Conservation (phyloP, 176 grass and related monocot species). For the Zizania latifolia region DNA sequence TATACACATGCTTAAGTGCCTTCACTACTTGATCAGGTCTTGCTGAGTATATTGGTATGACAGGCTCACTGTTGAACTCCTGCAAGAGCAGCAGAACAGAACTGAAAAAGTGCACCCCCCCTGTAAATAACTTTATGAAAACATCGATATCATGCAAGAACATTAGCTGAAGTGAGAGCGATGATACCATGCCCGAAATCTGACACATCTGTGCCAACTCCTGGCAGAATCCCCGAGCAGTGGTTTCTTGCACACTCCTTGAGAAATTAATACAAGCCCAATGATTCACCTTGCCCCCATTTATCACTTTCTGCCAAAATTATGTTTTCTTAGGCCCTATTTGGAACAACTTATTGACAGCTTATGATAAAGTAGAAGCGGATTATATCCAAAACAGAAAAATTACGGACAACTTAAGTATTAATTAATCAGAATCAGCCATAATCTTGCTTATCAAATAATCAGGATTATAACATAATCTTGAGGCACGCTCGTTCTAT, state of each 20-base stretch:
- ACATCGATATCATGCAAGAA: background rate
- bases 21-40: conserved; percentile 91
- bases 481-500: too few species aligned
- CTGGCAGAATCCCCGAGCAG: conserved; percentile 86
- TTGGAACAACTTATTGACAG: too few species aligned
- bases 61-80: conserved; percentile 94
- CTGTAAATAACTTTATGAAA: background rate
- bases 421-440: too few species aligned
- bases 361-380: too few species aligned
- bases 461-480: too few species aligned
- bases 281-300: conserved; percentile 78
- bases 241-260: conserved; percentile 95
- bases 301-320: conserved; percentile 87
- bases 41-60: conserved; percentile 89
- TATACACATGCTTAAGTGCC: conserved; percentile 88
- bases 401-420: too few species aligned
- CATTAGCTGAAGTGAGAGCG: background rate
- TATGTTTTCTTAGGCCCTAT: too few species aligned
- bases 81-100: conserved; percentile 26
- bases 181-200: conserved; percentile 95
- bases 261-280: conserved; percentile 99
- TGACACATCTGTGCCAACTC: conserved; percentile 97
- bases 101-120: background rate
- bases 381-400: too few species aligned
- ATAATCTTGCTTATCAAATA: too few species aligned